Conservation (phyloP, 495 filamentous ascomycete species). For the Diplogelasinospora grovesii region DNA sequence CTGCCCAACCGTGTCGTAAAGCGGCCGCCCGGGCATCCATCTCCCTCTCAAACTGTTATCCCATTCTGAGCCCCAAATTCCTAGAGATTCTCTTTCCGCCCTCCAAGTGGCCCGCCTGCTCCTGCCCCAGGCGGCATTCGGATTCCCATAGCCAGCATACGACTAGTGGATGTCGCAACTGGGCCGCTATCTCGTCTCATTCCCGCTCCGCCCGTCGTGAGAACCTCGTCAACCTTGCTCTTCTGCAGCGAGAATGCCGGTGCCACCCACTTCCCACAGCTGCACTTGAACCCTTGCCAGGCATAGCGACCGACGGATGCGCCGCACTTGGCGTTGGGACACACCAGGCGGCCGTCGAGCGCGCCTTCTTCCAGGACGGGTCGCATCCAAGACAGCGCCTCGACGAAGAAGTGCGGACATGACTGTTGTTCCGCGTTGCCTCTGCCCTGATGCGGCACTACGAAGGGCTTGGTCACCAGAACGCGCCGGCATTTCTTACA, state of each 20-base stretch:
- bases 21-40: no score
- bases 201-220: conserved; percentile 2
- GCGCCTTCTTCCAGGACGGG: conserved; percentile 67
- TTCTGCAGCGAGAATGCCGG: conserved; percentile 83
- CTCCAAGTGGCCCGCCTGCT: not conserved
- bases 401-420: conserved; percentile 83
- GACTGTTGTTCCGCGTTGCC: conserved; percentile 18
- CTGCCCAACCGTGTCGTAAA: no score
- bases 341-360: conserved; percentile 74
- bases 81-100: conserved; percentile 23
- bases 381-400: conserved; percentile 92
- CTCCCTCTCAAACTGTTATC: no score
- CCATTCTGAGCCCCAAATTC: no score
- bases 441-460: conserved; percentile 31
- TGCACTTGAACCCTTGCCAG: conserved; percentile 93
- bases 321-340: conserved; percentile 67
- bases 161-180: conserved; percentile 9
- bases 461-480: conserved; percentile 35
- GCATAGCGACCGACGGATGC: conserved; percentile 85
- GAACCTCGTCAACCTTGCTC: conserved; percentile 72
- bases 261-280: conserved; percentile 81
- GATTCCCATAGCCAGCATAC: conserved; percentile 24
- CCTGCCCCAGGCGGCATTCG: conserved; percentile 25
- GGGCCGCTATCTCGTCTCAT: conserved; percentile 1
- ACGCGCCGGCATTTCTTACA: conserved; percentile 60